phyloP scores from a whole-genome alignment of 805 yeast genomes.

The Spathaspora sp. region DNA sequence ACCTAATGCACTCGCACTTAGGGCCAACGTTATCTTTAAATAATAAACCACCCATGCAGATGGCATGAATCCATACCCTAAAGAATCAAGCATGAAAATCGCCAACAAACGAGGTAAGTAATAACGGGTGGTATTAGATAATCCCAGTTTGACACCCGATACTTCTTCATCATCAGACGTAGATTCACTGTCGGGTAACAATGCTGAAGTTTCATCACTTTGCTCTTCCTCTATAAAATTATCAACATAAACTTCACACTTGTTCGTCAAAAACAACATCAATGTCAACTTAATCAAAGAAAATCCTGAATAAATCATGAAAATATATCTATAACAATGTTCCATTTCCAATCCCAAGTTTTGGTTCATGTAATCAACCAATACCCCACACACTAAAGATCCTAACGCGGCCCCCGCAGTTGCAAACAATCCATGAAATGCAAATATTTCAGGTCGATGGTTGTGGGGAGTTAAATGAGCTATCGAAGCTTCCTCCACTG shows the following conservation, averaged over 20 bases:
- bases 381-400: slow-evolving; percentile 56
- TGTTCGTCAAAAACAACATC: slow-evolving; percentile 47
- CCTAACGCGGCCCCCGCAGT: slow-evolving; percentile 77
- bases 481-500: slow-evolving; percentile 78
- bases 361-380: slow-evolving; percentile 45
- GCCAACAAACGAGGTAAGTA: slow-evolving; percentile 47
- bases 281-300: slow-evolving; percentile 51
- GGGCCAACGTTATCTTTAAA: slow-evolving; percentile 53
- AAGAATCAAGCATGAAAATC: slow-evolving; percentile 78
- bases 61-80: slow-evolving; percentile 88
- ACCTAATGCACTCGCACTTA: slow-evolving; percentile 61
- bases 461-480: slow-evolving; percentile 71
- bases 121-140: slow-evolving; percentile 41
- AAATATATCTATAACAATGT: slow-evolving; percentile 52
- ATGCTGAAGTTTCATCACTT: not conserved
- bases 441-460: slow-evolving; percentile 70
- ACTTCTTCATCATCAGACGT: slow-evolving; percentile 5
- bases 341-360: slow-evolving; percentile 28
- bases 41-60: slow-evolving; percentile 86
- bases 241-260: slow-evolving; percentile 45
- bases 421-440: slow-evolving; percentile 66
- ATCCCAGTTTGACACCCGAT: slow-evolving; percentile 17
- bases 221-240: slow-evolving; percentile 12
- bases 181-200: slow-evolving; percentile 4
- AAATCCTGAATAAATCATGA: slow-evolving; percentile 50